Conservation (phyloP, 2,329 filamentous ascomycete genomes). For the Cryphonectria parasitica region DNA sequence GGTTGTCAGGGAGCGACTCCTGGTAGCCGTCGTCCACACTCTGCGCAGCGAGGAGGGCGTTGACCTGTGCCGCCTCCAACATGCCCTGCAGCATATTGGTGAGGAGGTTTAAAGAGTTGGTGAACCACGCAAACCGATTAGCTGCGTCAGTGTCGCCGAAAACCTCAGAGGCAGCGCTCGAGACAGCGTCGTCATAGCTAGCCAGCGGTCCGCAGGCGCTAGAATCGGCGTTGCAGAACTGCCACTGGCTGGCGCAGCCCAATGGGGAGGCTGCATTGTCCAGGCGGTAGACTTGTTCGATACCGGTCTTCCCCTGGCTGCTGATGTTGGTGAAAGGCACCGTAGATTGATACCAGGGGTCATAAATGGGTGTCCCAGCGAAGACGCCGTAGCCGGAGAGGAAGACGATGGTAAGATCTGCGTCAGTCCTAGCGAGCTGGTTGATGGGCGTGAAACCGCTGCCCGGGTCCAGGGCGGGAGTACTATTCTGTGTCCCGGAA, state of each 20-base stretch:
- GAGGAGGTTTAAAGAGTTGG: background rate
- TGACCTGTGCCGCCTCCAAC: background rate
- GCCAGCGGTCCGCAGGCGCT: background rate
- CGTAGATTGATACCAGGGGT: slow-evolving; percentile 25
- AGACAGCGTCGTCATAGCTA: background rate
- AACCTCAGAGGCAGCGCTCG: background rate
- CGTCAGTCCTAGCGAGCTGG: background rate
- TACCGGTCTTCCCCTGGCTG: accelerated
- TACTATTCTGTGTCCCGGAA: background rate
- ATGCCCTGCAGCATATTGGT: background rate
- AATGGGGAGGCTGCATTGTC: slow-evolving; percentile 27
- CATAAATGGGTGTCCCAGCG: background rate
- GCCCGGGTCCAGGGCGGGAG: background rate
- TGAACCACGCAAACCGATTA: slow-evolving; percentile 1
- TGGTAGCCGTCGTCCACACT: slow-evolving; percentile 9
- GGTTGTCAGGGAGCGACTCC: slow-evolving; percentile 20
- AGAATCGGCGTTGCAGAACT: slow-evolving; percentile 21
- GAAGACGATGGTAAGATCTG: slow-evolving; percentile 15
- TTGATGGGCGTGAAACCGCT: slow-evolving; percentile 3
- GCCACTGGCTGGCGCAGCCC: slow-evolving; percentile 17
- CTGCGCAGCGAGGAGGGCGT: slow-evolving; percentile 11
- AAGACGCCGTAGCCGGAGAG: slow-evolving; percentile 16
- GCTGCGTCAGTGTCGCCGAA: background rate
- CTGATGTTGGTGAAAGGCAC: background rate
- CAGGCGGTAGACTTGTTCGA: background rate